Evolutionary conservation across 2,329 filamentous ascomycete species (phyloP), one percentile per base, ranked within the genome.

Genomic region (Scedosporium minutisporum): DNA sequence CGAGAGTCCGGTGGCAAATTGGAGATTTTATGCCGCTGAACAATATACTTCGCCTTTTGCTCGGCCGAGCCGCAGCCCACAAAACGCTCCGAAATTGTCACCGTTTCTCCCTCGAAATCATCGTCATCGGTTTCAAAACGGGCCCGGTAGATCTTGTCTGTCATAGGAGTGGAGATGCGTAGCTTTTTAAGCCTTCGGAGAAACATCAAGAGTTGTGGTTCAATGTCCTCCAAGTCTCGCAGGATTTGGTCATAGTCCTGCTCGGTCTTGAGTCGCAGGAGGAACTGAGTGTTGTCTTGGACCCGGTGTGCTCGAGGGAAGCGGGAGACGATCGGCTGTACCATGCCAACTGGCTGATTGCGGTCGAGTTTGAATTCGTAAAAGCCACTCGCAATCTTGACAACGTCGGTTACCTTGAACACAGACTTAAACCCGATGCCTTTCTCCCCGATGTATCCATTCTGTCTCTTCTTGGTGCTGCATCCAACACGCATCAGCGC

Each of bases 381-480:
- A 38, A 63, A 33, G 9, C 70, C 67, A 21, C 68, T 72, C 6
- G 64, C 62, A 21, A 76, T 70, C 53, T 67, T 69, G 3, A 75
- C 73, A 0, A 65, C 62, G 46, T 68, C 61, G 1, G 73, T 69
- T 0, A 73, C 70, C 14, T 68, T 71, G 65, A 75, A 76, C 18
- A 73, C 71, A 1, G 70, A 68, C 63, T 75, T 75, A 70, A 75
- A 75, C 2, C 73, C 73, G 27, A 75, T 74, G 6, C 72, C 73
- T 61, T 74, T 75, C 60, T 74, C 72, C n/a, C 73, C 73, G 29
- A 72, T 72, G 57, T 69, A 73, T 7, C 69, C 67, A 10, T 65
- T 64, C 7, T 64, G 64, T 14, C 62, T 62, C 12, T 27, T 27
- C 58, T 76, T 77, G 12, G 74, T 73, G 65, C 75, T 76, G 21